phyloP scores from a whole-genome alignment of 2,329 filamentous ascomycete species.

The Fusarium sp. region DNA sequence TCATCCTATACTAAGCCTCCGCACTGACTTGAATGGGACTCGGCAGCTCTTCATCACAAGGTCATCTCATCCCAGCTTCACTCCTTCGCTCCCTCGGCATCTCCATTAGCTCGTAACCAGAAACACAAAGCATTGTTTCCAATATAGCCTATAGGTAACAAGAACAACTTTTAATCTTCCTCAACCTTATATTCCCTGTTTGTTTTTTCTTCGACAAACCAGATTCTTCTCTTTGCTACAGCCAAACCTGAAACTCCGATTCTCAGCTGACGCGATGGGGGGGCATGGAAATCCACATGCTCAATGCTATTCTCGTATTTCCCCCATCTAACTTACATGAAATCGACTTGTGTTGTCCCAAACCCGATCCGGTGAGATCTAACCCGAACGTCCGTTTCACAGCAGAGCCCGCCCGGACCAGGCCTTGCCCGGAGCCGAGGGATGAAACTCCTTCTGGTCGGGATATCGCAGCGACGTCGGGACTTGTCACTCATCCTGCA shows the following conservation, averaged over 20 bases:
- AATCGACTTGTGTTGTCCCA: not conserved
- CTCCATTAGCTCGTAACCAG: not conserved
- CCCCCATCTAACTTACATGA: not conserved
- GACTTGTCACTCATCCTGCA: not conserved
- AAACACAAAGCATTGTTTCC: not conserved
- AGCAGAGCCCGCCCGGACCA: not conserved
- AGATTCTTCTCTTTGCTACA: not conserved
- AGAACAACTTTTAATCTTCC: too few relatives aligned
- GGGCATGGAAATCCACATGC: not conserved
- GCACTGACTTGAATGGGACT: not conserved
- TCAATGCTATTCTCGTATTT: not conserved
- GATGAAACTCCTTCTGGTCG: not conserved
- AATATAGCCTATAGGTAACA: not conserved
- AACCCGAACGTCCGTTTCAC: not conserved
- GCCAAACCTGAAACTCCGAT: not conserved
- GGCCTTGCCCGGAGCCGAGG: not conserved
- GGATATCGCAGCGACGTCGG: not conserved
- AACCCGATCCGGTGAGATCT: not conserved
- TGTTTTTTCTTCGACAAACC: not conserved
- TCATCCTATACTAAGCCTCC: not conserved
- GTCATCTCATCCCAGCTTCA: too few relatives aligned
- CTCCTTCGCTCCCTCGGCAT: not conserved
- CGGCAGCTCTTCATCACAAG: not conserved
- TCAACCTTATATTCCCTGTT: not conserved
- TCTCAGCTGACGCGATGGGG: not conserved